phyloP scores from a whole-genome alignment of 1,139 yeast species.

The Taphrina communis region DNA sequence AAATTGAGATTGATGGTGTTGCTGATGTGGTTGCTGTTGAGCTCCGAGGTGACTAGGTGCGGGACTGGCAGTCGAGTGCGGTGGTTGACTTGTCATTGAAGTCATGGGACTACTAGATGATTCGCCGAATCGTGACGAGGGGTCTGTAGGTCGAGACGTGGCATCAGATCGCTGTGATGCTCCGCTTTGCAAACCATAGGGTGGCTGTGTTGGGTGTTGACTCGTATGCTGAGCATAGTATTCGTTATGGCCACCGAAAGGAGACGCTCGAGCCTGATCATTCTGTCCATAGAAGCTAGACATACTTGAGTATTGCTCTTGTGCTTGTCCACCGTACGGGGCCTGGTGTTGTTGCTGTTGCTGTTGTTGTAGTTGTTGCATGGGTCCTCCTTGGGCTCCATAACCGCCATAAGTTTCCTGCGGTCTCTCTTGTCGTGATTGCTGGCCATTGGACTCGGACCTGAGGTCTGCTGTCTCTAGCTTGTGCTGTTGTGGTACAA shows the following conservation, averaged over 20 bases:
- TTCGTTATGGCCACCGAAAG: conserved; percentile 25
- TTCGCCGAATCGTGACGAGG: conserved; percentile 12
- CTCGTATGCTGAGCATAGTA: conserved; percentile 27
- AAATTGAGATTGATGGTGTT: conserved; percentile 19
- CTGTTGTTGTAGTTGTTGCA: conserved; percentile 21
- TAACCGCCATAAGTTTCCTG: conserved; percentile 19
- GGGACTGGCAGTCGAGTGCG: conserved; percentile 20
- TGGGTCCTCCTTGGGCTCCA: neutral
- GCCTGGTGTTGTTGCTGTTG: conserved; percentile 7
- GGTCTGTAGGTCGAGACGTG: conserved; percentile 19
- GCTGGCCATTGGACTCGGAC: neutral
- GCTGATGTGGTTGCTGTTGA: conserved; percentile 17
- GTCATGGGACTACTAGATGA: conserved; percentile 24
- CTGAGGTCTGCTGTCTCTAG: neutral
- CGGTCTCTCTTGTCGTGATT: conserved; percentile 11
- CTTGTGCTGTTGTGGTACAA: neutral
- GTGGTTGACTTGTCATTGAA: conserved; percentile 27
- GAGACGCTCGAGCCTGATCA: conserved; percentile 28
- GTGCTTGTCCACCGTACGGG: conserved; percentile 26
- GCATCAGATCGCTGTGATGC: conserved; percentile 11
- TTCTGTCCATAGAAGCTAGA: conserved; percentile 34
- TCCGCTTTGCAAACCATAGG: conserved; percentile 8
- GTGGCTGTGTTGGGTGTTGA: conserved; percentile 15
- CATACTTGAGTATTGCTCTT: conserved; percentile 32
- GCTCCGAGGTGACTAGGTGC: conserved; percentile 34